Conservation (phyloP, 257 asterid species). For the Nicotiana benthamiana region DNA sequence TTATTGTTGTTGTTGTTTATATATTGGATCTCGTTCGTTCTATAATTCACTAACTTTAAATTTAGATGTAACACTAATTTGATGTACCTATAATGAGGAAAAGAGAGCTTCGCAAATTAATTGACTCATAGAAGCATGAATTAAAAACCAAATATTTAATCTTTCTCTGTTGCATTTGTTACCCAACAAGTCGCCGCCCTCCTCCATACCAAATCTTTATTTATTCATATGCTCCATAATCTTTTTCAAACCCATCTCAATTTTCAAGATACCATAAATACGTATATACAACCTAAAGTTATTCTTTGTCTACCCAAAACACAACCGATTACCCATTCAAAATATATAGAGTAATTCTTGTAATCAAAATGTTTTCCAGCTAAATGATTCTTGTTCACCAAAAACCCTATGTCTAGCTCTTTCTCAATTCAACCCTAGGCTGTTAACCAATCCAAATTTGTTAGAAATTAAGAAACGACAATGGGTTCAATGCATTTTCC, state of each 20-base stretch:
- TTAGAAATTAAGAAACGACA: background rate
- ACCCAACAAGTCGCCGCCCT: constrained; percentile 24
- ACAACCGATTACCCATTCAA: constrained; percentile 17
- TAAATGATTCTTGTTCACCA: constrained; percentile 4
- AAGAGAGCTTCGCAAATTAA: background rate
- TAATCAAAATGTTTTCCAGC: background rate
- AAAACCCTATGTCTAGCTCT: background rate
- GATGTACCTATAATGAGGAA: background rate
- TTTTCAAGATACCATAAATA: constrained; percentile 26
- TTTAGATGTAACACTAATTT: background rate
- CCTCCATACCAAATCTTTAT: constrained; percentile 15
- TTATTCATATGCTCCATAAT: background rate
- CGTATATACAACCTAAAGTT: constrained; percentile 16
- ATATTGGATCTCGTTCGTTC: background rate
- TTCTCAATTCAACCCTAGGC: background rate
- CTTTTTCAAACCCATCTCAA: constrained; percentile 14
- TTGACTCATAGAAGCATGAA: background rate
- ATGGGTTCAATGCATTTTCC: background rate
- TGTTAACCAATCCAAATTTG: background rate
- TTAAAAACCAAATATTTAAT: background rate
- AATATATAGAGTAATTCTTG: background rate
- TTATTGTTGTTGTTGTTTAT: background rate
- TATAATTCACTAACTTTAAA: background rate
- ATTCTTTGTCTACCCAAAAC: constrained; percentile 36
- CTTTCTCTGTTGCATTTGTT: constrained; percentile 16